Percentiles rank a stretch among this genome's conserved stretches.
These are phyloP conservation scores for Claviceps arundinis DNA, from an alignment of 2,329 filamentous ascomycete genomes.

Conservation along the genomic window DNA sequence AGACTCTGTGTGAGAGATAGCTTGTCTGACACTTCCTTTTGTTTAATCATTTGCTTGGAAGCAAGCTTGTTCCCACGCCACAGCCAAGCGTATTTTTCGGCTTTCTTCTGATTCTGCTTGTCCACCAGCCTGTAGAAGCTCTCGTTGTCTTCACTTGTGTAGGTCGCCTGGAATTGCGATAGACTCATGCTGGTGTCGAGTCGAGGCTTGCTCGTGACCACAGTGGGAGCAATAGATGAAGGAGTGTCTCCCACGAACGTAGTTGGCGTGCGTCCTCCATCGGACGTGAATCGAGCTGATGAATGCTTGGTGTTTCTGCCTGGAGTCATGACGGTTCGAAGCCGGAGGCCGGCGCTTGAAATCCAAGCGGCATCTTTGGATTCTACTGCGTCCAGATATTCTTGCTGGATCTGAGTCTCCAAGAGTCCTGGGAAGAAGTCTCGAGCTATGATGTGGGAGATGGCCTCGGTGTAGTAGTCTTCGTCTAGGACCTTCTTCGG, in stretches of 20 bases:
- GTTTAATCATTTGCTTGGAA: constrained; percentile 62
- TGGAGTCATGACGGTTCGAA: constrained; percentile 72
- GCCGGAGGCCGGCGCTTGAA: constrained; percentile 56
- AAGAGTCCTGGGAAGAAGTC: constrained; percentile 93
- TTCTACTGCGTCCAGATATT: constrained; percentile 83
- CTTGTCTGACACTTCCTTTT: constrained; percentile 46
- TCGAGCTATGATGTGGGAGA: constrained; percentile 88
- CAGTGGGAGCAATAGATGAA: constrained; percentile 35
- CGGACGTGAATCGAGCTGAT: constrained; percentile 11
- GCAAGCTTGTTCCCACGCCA: constrained; percentile 79
- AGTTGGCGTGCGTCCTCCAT: constrained; percentile 43
- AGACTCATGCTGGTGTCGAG: constrained; percentile 71
- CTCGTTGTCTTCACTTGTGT: constrained; percentile 96
- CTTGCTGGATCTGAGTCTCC: constrained; percentile 75
- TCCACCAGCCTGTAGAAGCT: constrained; percentile 89
- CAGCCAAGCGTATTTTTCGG: constrained; percentile 79
- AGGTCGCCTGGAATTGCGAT: constrained; percentile 76
- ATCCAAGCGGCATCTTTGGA: constrained; percentile 83
- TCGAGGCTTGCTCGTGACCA: constrained; percentile 27
- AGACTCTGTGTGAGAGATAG: constrained; percentile 33
- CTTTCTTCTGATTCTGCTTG: constrained; percentile 72
- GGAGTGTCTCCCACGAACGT: constrained; percentile 65
- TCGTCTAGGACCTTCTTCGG: constrained; percentile 82
- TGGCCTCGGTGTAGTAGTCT: constrained; percentile 78
- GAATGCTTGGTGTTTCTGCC: constrained; percentile 31